Evolutionary conservation across 148 eudicot species (phyloP), one percentile per base, ranked within the genome.

Genomic region (Rhododendron vialii): DNA sequence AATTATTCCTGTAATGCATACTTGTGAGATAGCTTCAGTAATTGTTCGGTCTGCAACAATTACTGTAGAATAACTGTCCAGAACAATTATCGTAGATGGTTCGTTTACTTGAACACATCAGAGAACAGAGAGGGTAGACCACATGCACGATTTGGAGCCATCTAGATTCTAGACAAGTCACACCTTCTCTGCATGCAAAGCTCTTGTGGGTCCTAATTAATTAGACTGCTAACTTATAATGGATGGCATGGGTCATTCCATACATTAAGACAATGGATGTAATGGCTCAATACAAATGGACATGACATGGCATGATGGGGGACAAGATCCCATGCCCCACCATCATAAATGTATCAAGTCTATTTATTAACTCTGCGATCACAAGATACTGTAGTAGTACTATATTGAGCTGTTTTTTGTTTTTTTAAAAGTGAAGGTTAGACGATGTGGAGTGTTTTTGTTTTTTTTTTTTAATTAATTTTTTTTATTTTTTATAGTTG

Each of bases 241-340:
- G 59, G 82, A 78, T 78, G 81, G 24, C 81, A 78, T 78, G 30
- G 35, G 82, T 45, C 59, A 47, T n/a, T n/a, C 82, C 57, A n/a
- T 13, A 26, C 36, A 5, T 78, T 9, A 26, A n/a, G 57, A n/a
- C 57, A 78, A 47, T 78, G 35, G 57, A 26, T 78, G 35, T 47
- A 78, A 47, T 78, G 82, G 82, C 20, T 47, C 57, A 12, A 43
- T 78, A 24, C 1, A 12, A n/a, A 4, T 13, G 1, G 82, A 78
- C 22, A 78, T 78, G 57, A 48, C 57, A 12, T 45, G 20, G 35
- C 35, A 24, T 78, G 47, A 24, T 24, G 24, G 35, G 51, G 53
- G 33, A 78, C 55, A 78, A 45, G 18, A 53, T 78, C 2, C 22
- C 57, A 47, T 78, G 82, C 28, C 57, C 82, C 82, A 78, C 82